These are phyloP conservation scores for Clavispora asparagi DNA, from an alignment of 805 yeast species.

Conservation along the genomic window DNA sequence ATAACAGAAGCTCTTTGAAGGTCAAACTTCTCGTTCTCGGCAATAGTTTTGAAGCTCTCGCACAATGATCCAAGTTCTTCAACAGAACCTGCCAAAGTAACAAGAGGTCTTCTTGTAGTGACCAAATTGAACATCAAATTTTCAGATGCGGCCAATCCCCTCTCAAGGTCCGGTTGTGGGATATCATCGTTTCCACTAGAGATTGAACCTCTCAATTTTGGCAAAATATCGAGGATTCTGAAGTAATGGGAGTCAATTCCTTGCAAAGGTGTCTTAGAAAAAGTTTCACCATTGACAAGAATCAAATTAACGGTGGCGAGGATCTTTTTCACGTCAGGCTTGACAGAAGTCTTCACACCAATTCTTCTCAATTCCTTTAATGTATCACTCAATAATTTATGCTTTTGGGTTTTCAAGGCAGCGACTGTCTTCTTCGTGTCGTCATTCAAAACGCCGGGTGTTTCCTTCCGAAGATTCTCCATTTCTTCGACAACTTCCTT, in stretches of 20 bases:
- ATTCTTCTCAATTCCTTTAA: constrained; percentile 67
- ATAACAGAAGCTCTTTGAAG: constrained; percentile 14
- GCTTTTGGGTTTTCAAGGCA: constrained; percentile 75
- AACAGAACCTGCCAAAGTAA: constrained; percentile 21
- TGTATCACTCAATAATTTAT: constrained; percentile 70
- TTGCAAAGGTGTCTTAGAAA: constrained; percentile 31
- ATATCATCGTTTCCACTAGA: constrained; percentile 63
- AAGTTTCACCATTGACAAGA: constrained; percentile 48
- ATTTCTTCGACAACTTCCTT: constrained; percentile 51
- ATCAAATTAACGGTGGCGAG: constrained; percentile 62
- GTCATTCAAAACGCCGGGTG: constrained; percentile 67
- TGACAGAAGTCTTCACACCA: constrained; percentile 67
- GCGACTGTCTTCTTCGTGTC: constrained; percentile 65
- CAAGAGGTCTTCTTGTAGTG: constrained; percentile 46
- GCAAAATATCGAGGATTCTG: constrained; percentile 72
- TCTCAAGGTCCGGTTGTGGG: constrained; percentile 67
- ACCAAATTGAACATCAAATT: constrained; percentile 58
- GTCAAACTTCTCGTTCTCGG: constrained; percentile 8
- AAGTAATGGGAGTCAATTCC: constrained; percentile 52
- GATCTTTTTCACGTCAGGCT: constrained; percentile 57
- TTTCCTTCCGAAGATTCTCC: constrained; percentile 62
- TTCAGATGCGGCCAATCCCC: constrained; percentile 73
- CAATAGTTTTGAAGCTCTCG: constrained; percentile 12
- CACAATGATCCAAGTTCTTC: constrained; percentile 10
- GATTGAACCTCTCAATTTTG: constrained; percentile 66